Base-by-base conservation (phyloP, 495 filamentous ascomycete species). In the Daldinia loculata region DNA sequence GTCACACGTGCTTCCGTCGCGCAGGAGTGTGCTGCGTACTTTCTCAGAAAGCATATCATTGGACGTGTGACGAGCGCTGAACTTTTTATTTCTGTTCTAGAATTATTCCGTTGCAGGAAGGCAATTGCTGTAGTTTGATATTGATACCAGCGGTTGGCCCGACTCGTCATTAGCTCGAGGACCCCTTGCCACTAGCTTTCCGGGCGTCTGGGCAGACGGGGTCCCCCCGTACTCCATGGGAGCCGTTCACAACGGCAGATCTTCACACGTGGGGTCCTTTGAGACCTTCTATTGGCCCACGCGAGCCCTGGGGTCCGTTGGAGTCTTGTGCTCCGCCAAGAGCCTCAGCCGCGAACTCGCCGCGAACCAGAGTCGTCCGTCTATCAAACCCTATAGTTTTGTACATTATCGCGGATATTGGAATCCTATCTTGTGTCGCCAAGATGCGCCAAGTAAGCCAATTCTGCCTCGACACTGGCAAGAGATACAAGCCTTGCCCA, bases 261-360 rank as follows among this genome's bases (percentile, higher is more conserved):
- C 57, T 39, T 29, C 61, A 51, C 70, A 73, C 70, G 70, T 73
- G 70, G 70, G 70, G 65, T 68, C 0, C 14, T n/a, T 26, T 8
- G 8, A 12, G 27, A 32, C 14, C 2, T 56, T 30, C 43, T 5
- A 73, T 73, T 73, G 70, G 70, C 4, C 14, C 17, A 52, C 6
- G 58, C 24, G 8, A 24, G 24, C 48, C 17, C 60, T 11, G 24
- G 56, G 64, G 60, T 32, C 36, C 36, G 26, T 12, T 27, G 60
- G 55, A 32, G 30, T 36, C 24, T 45, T 60, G 38, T 32, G 11
- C 36, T 12, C 56, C 45, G 71, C 71, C 71, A 74, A 74, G 71
- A 74, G 71, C 71, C 66, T 70, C 71, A 74, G 66, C 71, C 67
- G 57, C 63, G 55, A 70, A 56, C 27, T 39, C 61, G 27, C 66